Evolutionary conservation across 2,329 filamentous ascomycete species (phyloP), one percentile per base, ranked within the genome.

Genomic region (Bretziella fagacearum): DNA sequence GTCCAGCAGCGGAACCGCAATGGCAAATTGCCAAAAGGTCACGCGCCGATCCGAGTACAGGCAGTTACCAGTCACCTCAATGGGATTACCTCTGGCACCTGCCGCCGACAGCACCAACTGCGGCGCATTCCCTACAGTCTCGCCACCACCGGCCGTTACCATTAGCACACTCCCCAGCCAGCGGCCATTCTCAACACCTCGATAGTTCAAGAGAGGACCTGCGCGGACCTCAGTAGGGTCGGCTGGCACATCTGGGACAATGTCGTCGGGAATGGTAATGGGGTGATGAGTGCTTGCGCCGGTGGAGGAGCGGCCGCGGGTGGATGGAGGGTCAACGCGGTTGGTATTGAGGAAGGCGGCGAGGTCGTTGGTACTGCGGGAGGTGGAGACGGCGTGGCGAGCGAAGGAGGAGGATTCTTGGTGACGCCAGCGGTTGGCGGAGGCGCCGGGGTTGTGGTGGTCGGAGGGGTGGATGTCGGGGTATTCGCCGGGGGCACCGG

Each of bases 1-100:
- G 11, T 68, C 61, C 45, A 74, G 74, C 52, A 98, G 73, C 52
- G 87, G 82, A 30, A 94, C 74, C 54, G 78, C 71, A 26, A 98
- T 61, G 55, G 81, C 80, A 63, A 96, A 98, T 49, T 80, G 74
- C 91, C 91, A 98, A 62, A 98, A 98, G 0, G 89, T 96, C 70
- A 79, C 65, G 63, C 71, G 64, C 41, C 64, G 61, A 56, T 80
- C 70, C 59, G 80, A 73, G 77, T 80, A 65, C 63, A 89, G 58
- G 70, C 71, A 64, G 62, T 67, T 55, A 68, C 68, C 59, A 60
- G 64, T 57, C 66, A 85, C 41, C 40, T 52, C 43, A 4, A 50
- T 46, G 26, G 22, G 22, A 11, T 48, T 22, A 4, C 25, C 26
- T 29, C 18, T 50, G 26, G 44, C 49, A 18, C 22, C 42, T 18